Percentiles rank a stretch among this genome's conserved stretches.
Conservation (phyloP, 768 basidiomycete species). For the Paxillus rubicundulus region DNA sequence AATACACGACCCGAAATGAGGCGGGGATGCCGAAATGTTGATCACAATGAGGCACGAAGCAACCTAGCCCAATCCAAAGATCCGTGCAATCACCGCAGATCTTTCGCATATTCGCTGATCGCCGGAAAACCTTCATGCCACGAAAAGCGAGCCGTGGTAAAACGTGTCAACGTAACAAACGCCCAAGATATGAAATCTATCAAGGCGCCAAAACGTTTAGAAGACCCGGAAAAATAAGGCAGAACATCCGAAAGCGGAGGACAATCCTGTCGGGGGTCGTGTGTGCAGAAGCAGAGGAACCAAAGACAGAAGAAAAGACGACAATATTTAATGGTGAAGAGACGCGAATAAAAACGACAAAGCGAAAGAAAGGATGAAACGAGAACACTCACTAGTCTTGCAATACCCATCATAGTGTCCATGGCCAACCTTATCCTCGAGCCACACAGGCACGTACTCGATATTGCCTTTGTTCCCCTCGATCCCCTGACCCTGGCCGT, state of each 20-base stretch:
- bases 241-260: conserved; percentile 4
- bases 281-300: background rate
- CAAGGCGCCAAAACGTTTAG: too few relatives aligned
- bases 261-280: background rate
- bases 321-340: background rate
- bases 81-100: background rate
- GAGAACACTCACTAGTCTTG: conserved; percentile 77
- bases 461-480: conserved; percentile 48
- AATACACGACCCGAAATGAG: background rate
- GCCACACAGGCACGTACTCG: conserved; percentile 86
- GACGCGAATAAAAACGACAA: background rate
- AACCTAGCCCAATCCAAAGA: background rate
- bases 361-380: background rate
- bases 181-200: conserved; percentile 6
- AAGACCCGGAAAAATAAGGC: background rate
- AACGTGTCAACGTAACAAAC: background rate
- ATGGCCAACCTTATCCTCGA: conserved; percentile 85
- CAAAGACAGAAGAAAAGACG: background rate
- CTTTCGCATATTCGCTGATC: background rate
- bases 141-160: too few relatives aligned
- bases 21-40: too few relatives aligned
- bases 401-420: conserved; percentile 98
- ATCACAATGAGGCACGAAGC: too few relatives aligned
- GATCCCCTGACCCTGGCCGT: conserved; percentile 46
- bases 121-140: background rate